Conservation (phyloP, 805 yeast species). For the Pichia exigua region DNA sequence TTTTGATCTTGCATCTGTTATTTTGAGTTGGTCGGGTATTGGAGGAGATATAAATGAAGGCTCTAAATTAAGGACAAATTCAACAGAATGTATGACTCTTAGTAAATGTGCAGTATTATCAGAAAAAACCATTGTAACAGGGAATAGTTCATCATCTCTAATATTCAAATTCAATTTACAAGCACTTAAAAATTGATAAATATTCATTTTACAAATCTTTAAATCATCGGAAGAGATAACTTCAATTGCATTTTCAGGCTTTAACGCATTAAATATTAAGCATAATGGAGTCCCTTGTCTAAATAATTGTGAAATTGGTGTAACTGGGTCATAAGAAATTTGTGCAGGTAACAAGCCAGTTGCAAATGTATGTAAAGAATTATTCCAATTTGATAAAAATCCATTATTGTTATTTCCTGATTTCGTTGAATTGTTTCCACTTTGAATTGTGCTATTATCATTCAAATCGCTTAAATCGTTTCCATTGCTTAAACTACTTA, state of each 20-base stretch:
- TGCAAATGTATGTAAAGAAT: conserved; percentile 51
- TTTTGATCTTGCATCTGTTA: conserved; percentile 57
- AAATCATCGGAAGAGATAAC: conserved; percentile 71
- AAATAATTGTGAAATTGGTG: conserved; percentile 79
- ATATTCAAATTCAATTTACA: conserved; percentile 70
- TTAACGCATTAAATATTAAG: conserved; percentile 65
- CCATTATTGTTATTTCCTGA: neutral
- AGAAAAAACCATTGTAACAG: conserved; percentile 82
- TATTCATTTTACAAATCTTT: conserved; percentile 77
- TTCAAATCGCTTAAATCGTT: neutral
- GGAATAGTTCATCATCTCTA: conserved; percentile 77
- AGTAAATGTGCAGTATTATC: conserved; percentile 73
- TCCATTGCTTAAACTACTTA: neutral
- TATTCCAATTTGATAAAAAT: conserved; percentile 23
- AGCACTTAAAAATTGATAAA: conserved; percentile 82
- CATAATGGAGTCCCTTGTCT: conserved; percentile 93
- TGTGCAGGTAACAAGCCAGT: conserved; percentile 73
- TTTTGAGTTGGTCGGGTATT: conserved; percentile 22
- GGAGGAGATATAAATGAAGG: conserved; percentile 27
- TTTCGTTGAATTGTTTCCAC: neutral
- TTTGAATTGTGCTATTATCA: neutral
- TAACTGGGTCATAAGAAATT: conserved; percentile 81
- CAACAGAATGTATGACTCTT: conserved; percentile 67
- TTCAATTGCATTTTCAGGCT: conserved; percentile 42
- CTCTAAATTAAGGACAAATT: conserved; percentile 49